Conservation (phyloP, 2,329 filamentous ascomycete genomes). For the Aurifilum marmelostoma region DNA sequence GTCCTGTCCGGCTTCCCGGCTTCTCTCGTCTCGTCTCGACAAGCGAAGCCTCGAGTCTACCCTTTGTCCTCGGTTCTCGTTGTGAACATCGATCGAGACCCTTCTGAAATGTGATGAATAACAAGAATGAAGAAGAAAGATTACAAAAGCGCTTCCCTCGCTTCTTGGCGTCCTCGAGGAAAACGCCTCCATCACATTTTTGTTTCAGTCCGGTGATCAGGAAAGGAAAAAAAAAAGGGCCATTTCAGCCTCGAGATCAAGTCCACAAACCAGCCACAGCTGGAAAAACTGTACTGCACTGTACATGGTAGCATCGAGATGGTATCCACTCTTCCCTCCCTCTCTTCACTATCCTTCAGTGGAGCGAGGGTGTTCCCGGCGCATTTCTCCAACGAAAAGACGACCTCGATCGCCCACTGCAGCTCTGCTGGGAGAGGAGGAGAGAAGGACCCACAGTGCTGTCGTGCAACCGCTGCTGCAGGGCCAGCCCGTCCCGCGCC, state of each 20-base stretch:
- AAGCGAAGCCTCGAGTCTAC: constrained; percentile 10
- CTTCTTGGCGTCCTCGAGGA: background rate
- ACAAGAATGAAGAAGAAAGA: background rate
- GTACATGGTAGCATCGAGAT: background rate
- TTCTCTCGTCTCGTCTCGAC: constrained; percentile 15
- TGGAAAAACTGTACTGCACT: background rate
- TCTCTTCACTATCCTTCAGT: background rate
- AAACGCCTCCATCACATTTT: background rate
- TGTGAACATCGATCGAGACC: background rate
- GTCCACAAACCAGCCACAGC: constrained; percentile 1
- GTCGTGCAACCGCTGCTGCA: constrained; percentile 15
- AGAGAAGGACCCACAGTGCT: background rate
- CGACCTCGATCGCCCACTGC: background rate
- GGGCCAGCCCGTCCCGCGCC: constrained; percentile 10
- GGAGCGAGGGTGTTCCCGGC: background rate
- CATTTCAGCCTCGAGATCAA: background rate
- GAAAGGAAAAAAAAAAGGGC: no score
- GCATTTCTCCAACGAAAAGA: background rate
- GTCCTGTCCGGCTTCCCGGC: background rate
- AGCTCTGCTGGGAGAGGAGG: background rate
- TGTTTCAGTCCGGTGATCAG: background rate
- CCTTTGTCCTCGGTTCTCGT: background rate
- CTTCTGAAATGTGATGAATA: background rate
- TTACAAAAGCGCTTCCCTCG: background rate
- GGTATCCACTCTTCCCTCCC: background rate